phyloP scores from a whole-genome alignment of 2,329 filamentous ascomycete species.

The Ophiostoma ulmi region DNA sequence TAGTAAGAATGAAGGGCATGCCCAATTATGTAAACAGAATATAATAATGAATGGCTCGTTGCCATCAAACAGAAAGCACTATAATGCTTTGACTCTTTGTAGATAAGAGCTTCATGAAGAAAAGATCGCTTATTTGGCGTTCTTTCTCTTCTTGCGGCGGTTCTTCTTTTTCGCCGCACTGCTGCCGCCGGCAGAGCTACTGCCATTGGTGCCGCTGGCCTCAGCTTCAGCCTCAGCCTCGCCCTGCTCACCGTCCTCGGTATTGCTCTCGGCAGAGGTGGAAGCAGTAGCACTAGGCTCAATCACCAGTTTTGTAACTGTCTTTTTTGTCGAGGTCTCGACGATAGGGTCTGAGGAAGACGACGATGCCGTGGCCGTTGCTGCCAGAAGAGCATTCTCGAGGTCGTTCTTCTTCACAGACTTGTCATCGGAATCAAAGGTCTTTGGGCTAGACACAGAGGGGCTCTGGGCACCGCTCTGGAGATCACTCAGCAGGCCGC shows the following conservation, averaged over 20 bases:
- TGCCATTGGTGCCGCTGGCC: conserved; percentile 1
- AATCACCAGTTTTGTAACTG: neutral
- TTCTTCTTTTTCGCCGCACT: conserved; percentile 36
- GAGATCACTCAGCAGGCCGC: conserved; percentile 14
- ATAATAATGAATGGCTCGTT: neutral
- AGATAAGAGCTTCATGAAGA: neutral
- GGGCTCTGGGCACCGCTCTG: conserved; percentile 15
- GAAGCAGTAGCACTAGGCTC: neutral
- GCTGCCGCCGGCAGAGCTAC: conserved; percentile 19
- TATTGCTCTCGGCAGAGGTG: neutral
- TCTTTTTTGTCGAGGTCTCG: neutral
- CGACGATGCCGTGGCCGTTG: neutral
- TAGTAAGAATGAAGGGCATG: neutral
- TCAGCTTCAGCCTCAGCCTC: conserved; percentile 18
- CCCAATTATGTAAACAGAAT: neutral
- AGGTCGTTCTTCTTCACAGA: conserved; percentile 19
- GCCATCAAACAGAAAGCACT: neutral
- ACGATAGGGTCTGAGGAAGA: neutral
- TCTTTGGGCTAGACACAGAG: neutral
- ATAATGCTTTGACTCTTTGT: neutral
- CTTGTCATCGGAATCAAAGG: conserved; percentile 23
- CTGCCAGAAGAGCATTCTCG: conserved; percentile 18
- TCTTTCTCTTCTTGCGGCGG: conserved; percentile 35
- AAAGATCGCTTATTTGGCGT: conserved; percentile 15
- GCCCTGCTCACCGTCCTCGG: conserved; percentile 4